Base-by-base conservation (phyloP, 2,329 filamentous ascomycete genomes). In the Botrytis fabae region DNA sequence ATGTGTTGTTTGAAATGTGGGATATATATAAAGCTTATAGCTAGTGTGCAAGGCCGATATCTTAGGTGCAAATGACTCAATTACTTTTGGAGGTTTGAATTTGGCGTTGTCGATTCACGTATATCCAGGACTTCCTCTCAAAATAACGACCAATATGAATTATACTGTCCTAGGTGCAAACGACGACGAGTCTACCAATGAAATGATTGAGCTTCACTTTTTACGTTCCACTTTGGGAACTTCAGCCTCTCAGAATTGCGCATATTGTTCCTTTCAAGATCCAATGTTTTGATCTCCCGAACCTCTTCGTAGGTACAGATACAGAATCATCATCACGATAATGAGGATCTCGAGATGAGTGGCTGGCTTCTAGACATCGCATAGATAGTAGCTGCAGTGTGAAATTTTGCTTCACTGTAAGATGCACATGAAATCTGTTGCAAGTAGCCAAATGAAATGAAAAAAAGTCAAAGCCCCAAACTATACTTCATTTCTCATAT, bases 361-460 rank as follows among this genome's bases (percentile, higher is more conserved):
- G 69, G 69, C 40, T 62, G 69, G 54, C 69, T 71, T 46, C 42
- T 63, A 51, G 59, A 63, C 32, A 14, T 71, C 44, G 38, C 69
- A 46, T 40, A 48, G 59, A 51, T 63, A 64, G 69, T 68, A 68
- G 64, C 64, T 42, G 64, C 64, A 54, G 20, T 32, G 64, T 68
- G 48, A 68, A 42, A 12, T n/a, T 42, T 38, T 54, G 16, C 25
- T 68, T 68, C 64, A 68, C 48, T 28, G 18, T 57, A 42, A 22
- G 5, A 42, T 57, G 64, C 48, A 42, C 28, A 48, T 35, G 64
- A 68, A 68, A 54, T 57, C 40, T 72, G 16, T 38, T 70, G 69
- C 54, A 48, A 63, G 25, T 61, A 70, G 54, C 42, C 28, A 22
- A 63, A 63, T 46, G 40, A 70, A 70, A 61, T n/a, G n/a, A 18